These are phyloP conservation scores for Coffea humblotiana DNA, from an alignment of 305 asterid genomes.

Conservation along the genomic window DNA sequence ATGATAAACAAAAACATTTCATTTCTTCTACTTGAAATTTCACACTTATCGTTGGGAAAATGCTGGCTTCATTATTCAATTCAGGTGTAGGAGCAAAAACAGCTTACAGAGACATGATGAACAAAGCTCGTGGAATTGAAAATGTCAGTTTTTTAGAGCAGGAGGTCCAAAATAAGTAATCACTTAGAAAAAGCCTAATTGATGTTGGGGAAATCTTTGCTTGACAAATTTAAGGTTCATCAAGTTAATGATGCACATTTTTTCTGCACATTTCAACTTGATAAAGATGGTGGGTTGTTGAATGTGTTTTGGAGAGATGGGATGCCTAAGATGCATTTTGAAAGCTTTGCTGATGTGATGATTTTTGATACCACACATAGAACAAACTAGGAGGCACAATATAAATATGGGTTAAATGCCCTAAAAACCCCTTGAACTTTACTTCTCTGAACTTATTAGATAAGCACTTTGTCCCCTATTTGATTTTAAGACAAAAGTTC, in stretches of 20 bases:
- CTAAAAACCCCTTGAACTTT: too few species aligned
- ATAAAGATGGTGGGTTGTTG: background rate
- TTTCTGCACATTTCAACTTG: background rate
- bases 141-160: background rate
- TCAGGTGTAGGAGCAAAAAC: background rate
- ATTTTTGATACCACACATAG: background rate
- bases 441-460: too few species aligned
- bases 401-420: too few species aligned
- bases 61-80: background rate
- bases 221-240: background rate
- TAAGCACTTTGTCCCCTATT: too few species aligned
- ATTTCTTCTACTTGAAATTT: too few species aligned
- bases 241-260: background rate
- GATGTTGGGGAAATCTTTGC: background rate
- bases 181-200: background rate
- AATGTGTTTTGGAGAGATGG: constrained; percentile 21
- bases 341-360: constrained; percentile 13
- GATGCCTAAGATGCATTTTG: background rate
- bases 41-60: background rate
- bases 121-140: background rate
- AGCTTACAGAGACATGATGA: background rate
- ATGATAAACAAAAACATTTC: too few species aligned
- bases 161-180: background rate
- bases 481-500: too few species aligned
- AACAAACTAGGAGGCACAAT: background rate